A percentile compares a stretch with the other conserved stretches of the same genome.
Evolutionary conservation across 257 asterid genomes (phyloP).

Genomic region (Linaria vulgaris): DNA sequence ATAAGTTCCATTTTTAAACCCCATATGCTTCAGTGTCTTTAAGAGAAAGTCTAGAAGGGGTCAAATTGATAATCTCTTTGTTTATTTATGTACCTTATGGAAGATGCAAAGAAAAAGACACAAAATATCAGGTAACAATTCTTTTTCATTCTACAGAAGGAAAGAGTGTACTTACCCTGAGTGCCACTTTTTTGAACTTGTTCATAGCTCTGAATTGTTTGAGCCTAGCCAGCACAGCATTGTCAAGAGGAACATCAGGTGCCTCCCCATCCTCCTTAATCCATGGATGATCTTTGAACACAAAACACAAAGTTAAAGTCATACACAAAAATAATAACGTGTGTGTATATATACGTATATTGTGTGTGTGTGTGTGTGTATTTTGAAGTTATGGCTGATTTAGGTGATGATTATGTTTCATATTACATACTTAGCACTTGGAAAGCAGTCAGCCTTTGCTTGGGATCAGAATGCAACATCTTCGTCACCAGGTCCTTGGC

Average conservation of each 20-base stretch:
- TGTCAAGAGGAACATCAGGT: slow-evolving; percentile 72
- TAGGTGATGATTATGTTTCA: no score
- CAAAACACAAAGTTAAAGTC: slow-evolving; percentile 3
- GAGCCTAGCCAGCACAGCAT: slow-evolving; percentile 64
- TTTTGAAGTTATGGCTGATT: no score
- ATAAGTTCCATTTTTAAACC: no score
- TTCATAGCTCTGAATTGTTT: slow-evolving; percentile 81
- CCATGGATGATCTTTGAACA: slow-evolving; percentile 63
- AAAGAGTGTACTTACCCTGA: slow-evolving; percentile 36
- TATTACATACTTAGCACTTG: slow-evolving; percentile 71
- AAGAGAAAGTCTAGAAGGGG: no score
- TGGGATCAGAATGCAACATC: slow-evolving; percentile 76
- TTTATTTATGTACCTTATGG: no score
- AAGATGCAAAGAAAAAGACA: no score
- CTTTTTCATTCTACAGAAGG: background rate
- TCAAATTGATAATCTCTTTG: background rate
- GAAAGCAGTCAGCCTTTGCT: slow-evolving; percentile 78
- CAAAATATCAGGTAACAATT: no score
- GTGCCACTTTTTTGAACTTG: slow-evolving; percentile 74
- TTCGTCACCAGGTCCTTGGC: slow-evolving; percentile 91
- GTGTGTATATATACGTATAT: no score
- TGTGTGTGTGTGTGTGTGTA: no score
- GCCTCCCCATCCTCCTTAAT: slow-evolving; percentile 84
- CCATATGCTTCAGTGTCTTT: no score
- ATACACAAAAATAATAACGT: background rate